Base-by-base conservation (phyloP, 163 green algal species). In the Botryococcus braunii region DNA sequence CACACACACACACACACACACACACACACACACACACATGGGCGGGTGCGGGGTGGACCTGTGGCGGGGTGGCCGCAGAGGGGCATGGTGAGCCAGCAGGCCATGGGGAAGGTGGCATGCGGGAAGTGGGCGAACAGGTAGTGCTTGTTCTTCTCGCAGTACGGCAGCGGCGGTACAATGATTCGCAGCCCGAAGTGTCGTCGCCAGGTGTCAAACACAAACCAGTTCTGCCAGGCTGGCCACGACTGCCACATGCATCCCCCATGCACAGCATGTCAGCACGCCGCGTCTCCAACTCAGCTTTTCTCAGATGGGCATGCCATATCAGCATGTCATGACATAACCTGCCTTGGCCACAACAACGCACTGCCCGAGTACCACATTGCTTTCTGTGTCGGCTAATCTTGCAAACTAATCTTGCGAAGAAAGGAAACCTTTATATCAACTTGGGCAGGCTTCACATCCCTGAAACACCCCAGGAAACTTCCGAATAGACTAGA, bases 71-170 rank as follows among this genome's bases (percentile, higher is more conserved):
- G 23, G 11, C 35, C 59, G 35, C 35, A 66, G 34, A 66, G 59
- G 1, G 59, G 59, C 36, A 49, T 48, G 59, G 35, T 38, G 23
- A 68, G 39, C 62, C 39, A 58, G 39, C 9, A 38, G 1, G 17
- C 62, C 39, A 68, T 68, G 11, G 62, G 62, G 62, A 56, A 68
- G 62, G n/a, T 40, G 0, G 62, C 62, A 32, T 68, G 62, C 27
- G 62, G 62, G 40, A 68, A 68, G 3, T 68, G 62, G 27, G 27
- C 40, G 39, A 57, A 57, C 4, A 68, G 62, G 62, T 58, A 38
- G 5, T 6, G 27, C 40, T 38, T 36, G 21, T 41, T 31, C 8
- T 39, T 25, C 5, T 57, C 11, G 40, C 56, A 41, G 25, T 58
- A 68, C 29, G 62, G 62, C 27, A 58, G 39, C 39, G 39, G 39